Base-by-base conservation (phyloP, 2,329 filamentous ascomycete species). In the Diplocarpon rosae region DNA sequence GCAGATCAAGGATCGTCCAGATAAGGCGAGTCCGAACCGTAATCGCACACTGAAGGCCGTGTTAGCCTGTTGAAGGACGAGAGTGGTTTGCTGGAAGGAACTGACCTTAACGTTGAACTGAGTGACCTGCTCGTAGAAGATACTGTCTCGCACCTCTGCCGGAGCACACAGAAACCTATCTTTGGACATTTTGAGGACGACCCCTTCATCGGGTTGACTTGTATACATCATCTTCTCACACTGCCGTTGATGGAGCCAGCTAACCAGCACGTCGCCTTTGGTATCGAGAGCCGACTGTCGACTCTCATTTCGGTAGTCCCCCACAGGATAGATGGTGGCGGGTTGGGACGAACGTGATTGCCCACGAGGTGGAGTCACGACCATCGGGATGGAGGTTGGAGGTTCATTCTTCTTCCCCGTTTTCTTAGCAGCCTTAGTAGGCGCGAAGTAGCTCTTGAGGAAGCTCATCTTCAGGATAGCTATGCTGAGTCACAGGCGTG, bases 21-120 rank as follows among this genome's bases (percentile, higher is more conserved):
- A 83, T 78, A 33, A 82, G 72, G 47, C 71, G 68, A 3, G 78
- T 83, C 57, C 76, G 80, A 51, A 83, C 69, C 3, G 80, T 84
- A 72, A 83, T 80, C 40, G 78, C 78, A 54, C 72, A 76, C 74
- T 80, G 37, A 33, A 12, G 8, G 27, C n/a, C 3, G 16, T 17
- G 8, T 59, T 37, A 52, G 47, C n/a, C 37, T 11, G 28, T 31
- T 20, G 3, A 6, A 17, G 14, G 13, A 31, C 32, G 16, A 13
- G 11, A 24, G n/a, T 13, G 24, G 5, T 11, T 37, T 11, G 15
- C 29, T 16, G 12, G n/a, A n/a, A 14, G 31, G 14, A 13, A 62
- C 68, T 52, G 65, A 75, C 73, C 57, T 66, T 65, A 44, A 77
- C 72, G 49, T 78, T 78, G 48, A 78, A 58, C 14, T 60, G 57